phyloP scores from a whole-genome alignment of 2,329 filamentous ascomycete genomes.

The Aureobasidium sp. region DNA sequence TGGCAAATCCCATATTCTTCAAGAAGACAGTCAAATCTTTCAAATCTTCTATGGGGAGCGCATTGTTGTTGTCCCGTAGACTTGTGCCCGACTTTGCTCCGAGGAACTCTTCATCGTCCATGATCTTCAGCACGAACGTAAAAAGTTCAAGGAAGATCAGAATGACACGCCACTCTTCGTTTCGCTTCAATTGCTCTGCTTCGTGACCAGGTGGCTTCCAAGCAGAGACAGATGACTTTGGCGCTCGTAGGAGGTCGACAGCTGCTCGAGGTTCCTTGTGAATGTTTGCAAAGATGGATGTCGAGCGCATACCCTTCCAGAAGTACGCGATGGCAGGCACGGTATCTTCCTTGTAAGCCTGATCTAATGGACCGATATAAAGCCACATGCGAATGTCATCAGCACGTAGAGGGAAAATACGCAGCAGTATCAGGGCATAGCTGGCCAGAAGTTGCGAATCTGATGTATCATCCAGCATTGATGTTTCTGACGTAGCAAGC shows the following conservation, averaged over 20 bases:
- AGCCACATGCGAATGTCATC: slow-evolving; percentile 95
- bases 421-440: slow-evolving; percentile 76
- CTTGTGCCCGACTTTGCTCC: slow-evolving; percentile 39
- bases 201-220: slow-evolving; percentile 24
- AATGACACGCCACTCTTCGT: slow-evolving; percentile 78
- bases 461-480: not conserved
- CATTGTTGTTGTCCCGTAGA: slow-evolving; percentile 52
- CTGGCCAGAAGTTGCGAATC: slow-evolving; percentile 66
- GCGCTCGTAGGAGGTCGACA: slow-evolving; percentile 46
- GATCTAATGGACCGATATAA: slow-evolving; percentile 53
- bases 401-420: slow-evolving; percentile 70
- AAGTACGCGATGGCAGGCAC: slow-evolving; percentile 68
- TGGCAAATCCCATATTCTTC: slow-evolving; percentile 80
- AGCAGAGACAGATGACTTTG: slow-evolving; percentile 16
- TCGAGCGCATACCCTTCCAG: slow-evolving; percentile 59
- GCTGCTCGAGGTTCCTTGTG: slow-evolving; percentile 49
- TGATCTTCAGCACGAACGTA: slow-evolving; percentile 82
- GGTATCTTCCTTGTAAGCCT: slow-evolving; percentile 8
- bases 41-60: slow-evolving; percentile 62
- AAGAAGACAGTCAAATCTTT: slow-evolving; percentile 70
- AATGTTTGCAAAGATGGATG: slow-evolving; percentile 49
- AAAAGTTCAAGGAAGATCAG: slow-evolving; percentile 91
- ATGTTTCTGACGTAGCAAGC: not conserved
- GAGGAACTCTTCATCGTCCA: slow-evolving; percentile 88
- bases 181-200: slow-evolving; percentile 32